Evolutionary conservation across 345 rosid genomes (phyloP).

Genomic region (Rhizophora apiculata): DNA sequence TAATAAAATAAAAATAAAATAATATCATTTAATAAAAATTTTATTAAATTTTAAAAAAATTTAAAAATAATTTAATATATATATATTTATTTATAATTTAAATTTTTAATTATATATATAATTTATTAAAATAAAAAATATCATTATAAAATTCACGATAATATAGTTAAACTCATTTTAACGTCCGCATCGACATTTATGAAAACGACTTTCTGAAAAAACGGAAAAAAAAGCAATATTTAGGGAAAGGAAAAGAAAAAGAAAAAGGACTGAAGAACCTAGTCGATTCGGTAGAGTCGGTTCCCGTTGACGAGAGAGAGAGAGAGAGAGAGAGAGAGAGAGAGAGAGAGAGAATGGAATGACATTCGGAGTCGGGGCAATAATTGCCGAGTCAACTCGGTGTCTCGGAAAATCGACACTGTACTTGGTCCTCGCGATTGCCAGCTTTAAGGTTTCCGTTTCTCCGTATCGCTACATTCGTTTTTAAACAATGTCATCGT

Average conservation of each 20-base stretch:
- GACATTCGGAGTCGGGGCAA: neutral
- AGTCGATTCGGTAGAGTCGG: neutral
- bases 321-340: neutral
- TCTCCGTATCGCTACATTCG: conserved; percentile 23
- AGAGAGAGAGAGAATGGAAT: neutral
- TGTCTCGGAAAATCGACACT: conserved; percentile 27
- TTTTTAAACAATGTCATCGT: conserved; percentile 28
- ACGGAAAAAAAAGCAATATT: neutral
- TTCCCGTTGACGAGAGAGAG: neutral
- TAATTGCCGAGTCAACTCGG: conserved; percentile 35
- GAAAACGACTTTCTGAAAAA: neutral
- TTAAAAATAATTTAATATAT: no score
- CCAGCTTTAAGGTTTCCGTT: conserved; percentile 27
- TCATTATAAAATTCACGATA: no score
- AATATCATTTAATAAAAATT: no score
- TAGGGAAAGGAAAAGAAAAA: neutral
- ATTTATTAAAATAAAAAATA: no score
- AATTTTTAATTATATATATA: no score
- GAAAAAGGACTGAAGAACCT: neutral
- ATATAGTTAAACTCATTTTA: no score
- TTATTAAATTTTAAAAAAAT: no score
- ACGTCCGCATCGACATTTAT: no score
- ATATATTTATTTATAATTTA: no score
- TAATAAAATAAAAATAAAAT: no score
- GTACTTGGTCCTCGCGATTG: conserved; percentile 27